Evolutionary conservation across 1,284 basidiomycete genomes (phyloP).

Genomic region (Ustilago xerochloae): DNA sequence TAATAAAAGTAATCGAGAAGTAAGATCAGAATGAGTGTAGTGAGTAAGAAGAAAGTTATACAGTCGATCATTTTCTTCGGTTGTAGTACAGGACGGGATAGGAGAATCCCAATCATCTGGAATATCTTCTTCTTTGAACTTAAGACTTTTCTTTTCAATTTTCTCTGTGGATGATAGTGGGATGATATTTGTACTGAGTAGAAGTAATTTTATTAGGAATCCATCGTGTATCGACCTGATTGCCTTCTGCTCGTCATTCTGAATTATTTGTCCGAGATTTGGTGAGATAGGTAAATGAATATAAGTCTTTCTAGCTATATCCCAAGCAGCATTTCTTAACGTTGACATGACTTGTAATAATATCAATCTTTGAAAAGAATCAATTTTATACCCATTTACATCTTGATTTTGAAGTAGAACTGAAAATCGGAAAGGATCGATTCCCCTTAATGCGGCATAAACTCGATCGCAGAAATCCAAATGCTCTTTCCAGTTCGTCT

Average conservation of each 20-base stretch:
- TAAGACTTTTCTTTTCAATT: not conserved
- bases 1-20: constrained; percentile 7
- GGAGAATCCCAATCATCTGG: constrained; percentile 19
- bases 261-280: not conserved
- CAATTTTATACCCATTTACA: constrained; percentile 1
- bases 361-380: constrained; percentile 32
- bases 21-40: not conserved
- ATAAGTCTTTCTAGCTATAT: constrained; percentile 26
- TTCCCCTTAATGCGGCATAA: constrained; percentile 9
- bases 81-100: not conserved
- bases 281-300: constrained; percentile 28
- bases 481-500: not conserved
- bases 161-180: too few relatives aligned
- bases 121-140: not conserved
- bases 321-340: constrained; percentile 26
- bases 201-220: constrained; percentile 9
- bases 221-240: not conserved
- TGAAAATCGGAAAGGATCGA: constrained; percentile 15
- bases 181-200: constrained; percentile 15
- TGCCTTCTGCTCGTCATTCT: not conserved
- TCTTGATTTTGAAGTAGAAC: not conserved
- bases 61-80: constrained; percentile 3
- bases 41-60: constrained; percentile 16
- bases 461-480: constrained; percentile 18
- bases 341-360: constrained; percentile 15